Base-by-base conservation (phyloP, 2,329 filamentous ascomycete genomes). In the Bipolaris gigantea region DNA sequence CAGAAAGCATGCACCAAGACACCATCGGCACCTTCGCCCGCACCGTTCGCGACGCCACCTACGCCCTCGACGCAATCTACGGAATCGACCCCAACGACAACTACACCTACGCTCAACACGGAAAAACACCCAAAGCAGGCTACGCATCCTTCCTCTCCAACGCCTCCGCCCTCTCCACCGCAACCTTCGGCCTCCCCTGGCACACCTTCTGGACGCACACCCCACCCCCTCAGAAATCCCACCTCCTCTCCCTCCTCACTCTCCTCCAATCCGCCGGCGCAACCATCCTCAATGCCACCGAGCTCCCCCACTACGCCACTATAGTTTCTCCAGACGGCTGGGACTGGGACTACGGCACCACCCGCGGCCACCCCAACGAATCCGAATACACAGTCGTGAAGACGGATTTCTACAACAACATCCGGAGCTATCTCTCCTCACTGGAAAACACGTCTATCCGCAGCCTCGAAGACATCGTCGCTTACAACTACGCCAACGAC, bases 381-480 rank as follows among this genome's bases (percentile, higher is more conserved):
- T 89, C 85, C 13, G 88, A 90, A 70, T 90, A 87, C 73, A 89
- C 85, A 0, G 84, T 87, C 44, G 79, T 91, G 60, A 90, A 89
- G 70, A 84, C 86, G 0, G 85, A 89, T 67, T 88, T 88, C 63
- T 88, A 87, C 63, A 83, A 87, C 72, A 83, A 88, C 71, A 82
- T 90, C 70, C 79, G 81, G 50, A 71, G 76, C 0, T 90, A 90
- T 61, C 81, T 90, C 0, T 77, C 82, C 0, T 81, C 85, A 59
- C 77, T 90, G 0, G 73, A 77, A 21, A 88, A 89, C 47, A 70
- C 66, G 0, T 45, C 60, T 3, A 65, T 66, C 8, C 53, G 55
- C 18, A 58, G 34, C 13, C 25, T 66, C 4, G 47, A 70, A 42
- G 70, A 73, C 27, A 71, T 73, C 1, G 66, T 73, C 2, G 65